Conservation (phyloP, 78 protist genomes). For the Abeoforma whisleri region DNA sequence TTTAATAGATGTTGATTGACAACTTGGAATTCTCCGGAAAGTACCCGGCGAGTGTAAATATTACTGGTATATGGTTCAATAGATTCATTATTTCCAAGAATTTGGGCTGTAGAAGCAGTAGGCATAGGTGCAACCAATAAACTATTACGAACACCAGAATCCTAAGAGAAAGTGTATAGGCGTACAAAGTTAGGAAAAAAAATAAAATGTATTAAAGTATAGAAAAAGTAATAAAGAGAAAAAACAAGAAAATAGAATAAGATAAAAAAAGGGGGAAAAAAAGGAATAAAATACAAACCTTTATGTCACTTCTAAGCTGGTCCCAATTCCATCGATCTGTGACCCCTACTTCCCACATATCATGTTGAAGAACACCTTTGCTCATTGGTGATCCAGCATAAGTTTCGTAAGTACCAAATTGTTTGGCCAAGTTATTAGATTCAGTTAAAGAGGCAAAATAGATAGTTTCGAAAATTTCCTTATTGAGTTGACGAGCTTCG, state of each 20-base stretch:
- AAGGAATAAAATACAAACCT: too few species aligned
- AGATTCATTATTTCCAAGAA: constrained; percentile 95
- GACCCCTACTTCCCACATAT: constrained; percentile 87
- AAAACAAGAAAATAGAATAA: too few species aligned
- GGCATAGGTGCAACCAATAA: constrained; percentile 98
- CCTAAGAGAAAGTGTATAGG: too few species aligned
- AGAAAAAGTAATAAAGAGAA: too few species aligned
- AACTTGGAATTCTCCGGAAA: constrained; percentile 87
- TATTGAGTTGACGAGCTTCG: constrained; percentile 80
- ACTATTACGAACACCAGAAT: constrained; percentile 84
- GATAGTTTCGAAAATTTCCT: constrained; percentile 92
- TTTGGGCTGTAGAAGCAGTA: constrained; percentile 96
- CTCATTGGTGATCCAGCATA: constrained; percentile 45
- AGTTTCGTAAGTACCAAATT: constrained; percentile 45
- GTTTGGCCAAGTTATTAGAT: constrained; percentile 48
- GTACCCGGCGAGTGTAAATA: constrained; percentile 86
- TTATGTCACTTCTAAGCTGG: too few species aligned
- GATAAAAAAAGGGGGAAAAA: too few species aligned
- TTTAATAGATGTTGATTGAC: constrained; percentile 83
- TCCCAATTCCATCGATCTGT: too few species aligned
- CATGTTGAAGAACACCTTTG: constrained; percentile 74
- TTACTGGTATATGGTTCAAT: constrained; percentile 96
- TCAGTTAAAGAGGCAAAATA: constrained; percentile 73
- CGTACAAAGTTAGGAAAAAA: too few species aligned
- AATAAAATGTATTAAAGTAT: too few species aligned